Evolutionary conservation across 495 filamentous ascomycete species (phyloP).

Genomic region (Aspergillus bertholletiae): DNA sequence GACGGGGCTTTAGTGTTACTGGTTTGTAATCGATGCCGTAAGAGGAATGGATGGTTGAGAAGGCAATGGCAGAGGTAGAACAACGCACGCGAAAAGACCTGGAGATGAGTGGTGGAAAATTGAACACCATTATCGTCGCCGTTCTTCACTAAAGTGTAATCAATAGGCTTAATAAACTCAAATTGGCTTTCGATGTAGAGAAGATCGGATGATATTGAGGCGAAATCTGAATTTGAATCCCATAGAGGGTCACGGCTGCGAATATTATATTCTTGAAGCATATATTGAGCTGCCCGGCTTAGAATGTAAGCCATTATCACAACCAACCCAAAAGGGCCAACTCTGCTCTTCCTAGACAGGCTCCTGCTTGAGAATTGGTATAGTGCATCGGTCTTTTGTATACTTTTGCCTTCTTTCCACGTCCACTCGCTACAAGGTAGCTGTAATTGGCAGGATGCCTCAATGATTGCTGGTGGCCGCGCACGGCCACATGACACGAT

Average conservation of each 20-base stretch:
- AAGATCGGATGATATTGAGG: neutral
- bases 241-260: neutral
- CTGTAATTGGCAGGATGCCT: conserved; percentile 20
- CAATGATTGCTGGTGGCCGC: conserved; percentile 24
- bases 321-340: too few species aligned
- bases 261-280: neutral
- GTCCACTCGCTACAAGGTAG: conserved; percentile 13
- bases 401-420: neutral
- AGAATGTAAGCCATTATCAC: conserved; percentile 17
- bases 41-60: conserved; percentile 27
- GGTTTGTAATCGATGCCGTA: conserved; percentile 13
- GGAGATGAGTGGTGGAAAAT: too few species aligned
- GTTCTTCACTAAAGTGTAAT: conserved; percentile 7
- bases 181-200: neutral
- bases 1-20: conserved; percentile 1
- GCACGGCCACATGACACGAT: conserved; percentile 26
- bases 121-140: conserved; percentile 19
- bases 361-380: conserved; percentile 6
- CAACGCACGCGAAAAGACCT: conserved; percentile 23
- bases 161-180: conserved; percentile 21
- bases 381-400: conserved; percentile 2
- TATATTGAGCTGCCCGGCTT: conserved; percentile 15
- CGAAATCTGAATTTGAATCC: neutral
- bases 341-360: too few species aligned
- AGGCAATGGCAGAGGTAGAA: conserved; percentile 26